phyloP scores from a whole-genome alignment of 2,329 filamentous ascomycete species.

The Parascedosporium putredinis region DNA sequence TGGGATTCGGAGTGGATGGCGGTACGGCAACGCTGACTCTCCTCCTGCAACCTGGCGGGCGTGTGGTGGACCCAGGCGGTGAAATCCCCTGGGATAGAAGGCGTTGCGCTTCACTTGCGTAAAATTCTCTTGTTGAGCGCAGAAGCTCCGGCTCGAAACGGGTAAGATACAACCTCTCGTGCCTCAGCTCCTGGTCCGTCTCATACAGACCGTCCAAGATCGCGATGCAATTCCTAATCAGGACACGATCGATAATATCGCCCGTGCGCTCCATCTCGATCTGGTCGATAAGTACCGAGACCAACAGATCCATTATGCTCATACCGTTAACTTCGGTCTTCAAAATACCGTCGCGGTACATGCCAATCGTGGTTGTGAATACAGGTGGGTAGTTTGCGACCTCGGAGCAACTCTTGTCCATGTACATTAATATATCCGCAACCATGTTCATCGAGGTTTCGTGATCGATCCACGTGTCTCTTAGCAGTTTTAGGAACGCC shows the following conservation, averaged over 20 bases:
- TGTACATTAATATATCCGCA: conserved; percentile 93
- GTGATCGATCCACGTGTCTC: conserved; percentile 77
- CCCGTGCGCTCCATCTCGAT: conserved; percentile 87
- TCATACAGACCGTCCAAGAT: conserved; percentile 90
- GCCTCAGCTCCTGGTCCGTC: conserved; percentile 64
- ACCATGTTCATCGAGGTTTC: conserved; percentile 93
- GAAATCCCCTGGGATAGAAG: conserved; percentile 68
- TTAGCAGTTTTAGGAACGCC: conserved; percentile 66
- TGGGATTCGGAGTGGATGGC: conserved; percentile 65
- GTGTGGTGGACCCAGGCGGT: conserved; percentile 72
- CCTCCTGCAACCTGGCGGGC: conserved; percentile 64
- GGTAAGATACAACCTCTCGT: conserved; percentile 72
- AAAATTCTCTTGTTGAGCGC: conserved; percentile 60
- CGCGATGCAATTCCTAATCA: conserved; percentile 72
- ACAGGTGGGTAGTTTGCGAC: conserved; percentile 66
- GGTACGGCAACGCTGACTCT: conserved; percentile 71
- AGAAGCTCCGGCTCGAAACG: conserved; percentile 76
- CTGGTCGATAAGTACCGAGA: conserved; percentile 76
- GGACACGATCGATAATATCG: conserved; percentile 72
- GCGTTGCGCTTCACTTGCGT: conserved; percentile 61
- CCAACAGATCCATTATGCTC: conserved; percentile 63
- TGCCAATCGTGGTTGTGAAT: conserved; percentile 71
- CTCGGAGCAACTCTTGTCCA: conserved; percentile 74
- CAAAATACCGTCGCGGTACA: conserved; percentile 82
- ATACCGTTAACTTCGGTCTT: conserved; percentile 42